These are phyloP conservation scores for Pseudozyma pruni DNA, from an alignment of 1,284 basidiomycete genomes.

Conservation along the genomic window DNA sequence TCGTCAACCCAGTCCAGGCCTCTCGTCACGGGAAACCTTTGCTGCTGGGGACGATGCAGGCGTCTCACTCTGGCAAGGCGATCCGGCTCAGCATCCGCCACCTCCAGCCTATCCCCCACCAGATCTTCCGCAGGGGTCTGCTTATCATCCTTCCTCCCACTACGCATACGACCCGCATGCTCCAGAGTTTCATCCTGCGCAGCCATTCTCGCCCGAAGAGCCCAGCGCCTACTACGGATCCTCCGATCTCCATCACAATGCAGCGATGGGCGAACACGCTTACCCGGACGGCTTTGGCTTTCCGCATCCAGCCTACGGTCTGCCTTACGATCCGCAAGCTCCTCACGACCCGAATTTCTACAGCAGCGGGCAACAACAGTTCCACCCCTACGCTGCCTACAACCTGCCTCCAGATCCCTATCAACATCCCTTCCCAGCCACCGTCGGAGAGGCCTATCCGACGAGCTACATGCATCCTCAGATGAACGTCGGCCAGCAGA, in stretches of 20 bases:
- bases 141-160: neutral
- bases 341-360: conserved; percentile 6
- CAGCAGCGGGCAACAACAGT: neutral
- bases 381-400: conserved; percentile 4
- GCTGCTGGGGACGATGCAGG: neutral
- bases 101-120: conserved; percentile 25
- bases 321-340: conserved; percentile 20
- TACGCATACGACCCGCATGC: conserved; percentile 26
- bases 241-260: conserved; percentile 3
- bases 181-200: conserved; percentile 26
- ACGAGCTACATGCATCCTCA: neutral
- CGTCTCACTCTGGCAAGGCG: conserved; percentile 1
- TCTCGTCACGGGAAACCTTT: neutral
- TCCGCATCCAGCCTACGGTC: conserved; percentile 2
- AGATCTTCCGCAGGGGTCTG: conserved; percentile 6
- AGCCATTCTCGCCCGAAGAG: conserved; percentile 7
- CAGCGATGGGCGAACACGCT: neutral
- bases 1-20: neutral
- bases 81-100: conserved; percentile 6
- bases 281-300: neutral
- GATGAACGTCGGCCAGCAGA: conserved; percentile 10
- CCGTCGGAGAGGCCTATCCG: neutral
- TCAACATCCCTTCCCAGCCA: conserved; percentile 1
- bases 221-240: conserved; percentile 2
- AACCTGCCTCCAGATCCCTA: conserved; percentile 1